Percentiles rank a stretch among this genome's conserved stretches.
These are phyloP conservation scores for Endoconidiophora polonica DNA, from an alignment of 2,329 filamentous ascomycete species.

Conservation along the genomic window DNA sequence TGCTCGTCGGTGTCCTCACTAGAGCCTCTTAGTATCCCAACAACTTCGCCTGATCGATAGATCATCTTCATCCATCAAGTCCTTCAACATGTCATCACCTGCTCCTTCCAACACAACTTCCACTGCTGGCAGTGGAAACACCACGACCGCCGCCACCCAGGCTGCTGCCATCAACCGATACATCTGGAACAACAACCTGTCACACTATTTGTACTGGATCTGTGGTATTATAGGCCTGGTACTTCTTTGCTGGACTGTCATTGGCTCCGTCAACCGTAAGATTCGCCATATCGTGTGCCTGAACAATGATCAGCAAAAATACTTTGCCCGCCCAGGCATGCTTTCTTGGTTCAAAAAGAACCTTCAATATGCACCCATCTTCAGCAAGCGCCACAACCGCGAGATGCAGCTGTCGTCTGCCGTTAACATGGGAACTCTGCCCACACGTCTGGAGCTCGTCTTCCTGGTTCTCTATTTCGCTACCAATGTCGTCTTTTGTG, in stretches of 20 bases:
- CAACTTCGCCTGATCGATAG: neutral
- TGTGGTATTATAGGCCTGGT: conserved; percentile 46
- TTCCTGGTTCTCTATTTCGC: conserved; percentile 39
- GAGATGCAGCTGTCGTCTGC: conserved; percentile 46
- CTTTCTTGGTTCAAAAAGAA: conserved; percentile 14
- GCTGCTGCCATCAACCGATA: conserved; percentile 18
- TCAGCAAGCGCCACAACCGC: conserved; percentile 49
- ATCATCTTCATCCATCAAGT: neutral
- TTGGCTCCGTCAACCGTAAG: conserved; percentile 45
- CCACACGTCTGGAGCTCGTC: conserved; percentile 44
- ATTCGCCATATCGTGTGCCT: conserved; percentile 59
- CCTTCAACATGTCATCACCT: neutral
- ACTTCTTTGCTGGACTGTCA: conserved; percentile 51
- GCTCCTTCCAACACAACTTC: conserved; percentile 4
- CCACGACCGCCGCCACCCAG: conserved; percentile 4
- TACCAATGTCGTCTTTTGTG: conserved; percentile 52
- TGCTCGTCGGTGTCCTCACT: too few species aligned
- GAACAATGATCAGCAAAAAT: conserved; percentile 62
- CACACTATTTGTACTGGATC: conserved; percentile 43
- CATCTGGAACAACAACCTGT: conserved; percentile 36
- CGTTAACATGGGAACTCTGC: conserved; percentile 44
- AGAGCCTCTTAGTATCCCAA: too few species aligned
- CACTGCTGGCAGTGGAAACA: conserved; percentile 12
- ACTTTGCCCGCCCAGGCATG: conserved; percentile 33
- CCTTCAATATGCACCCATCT: conserved; percentile 43